phyloP scores from a whole-genome alignment of 1,284 basidiomycete species.

The Sporisorium scitamineum region DNA sequence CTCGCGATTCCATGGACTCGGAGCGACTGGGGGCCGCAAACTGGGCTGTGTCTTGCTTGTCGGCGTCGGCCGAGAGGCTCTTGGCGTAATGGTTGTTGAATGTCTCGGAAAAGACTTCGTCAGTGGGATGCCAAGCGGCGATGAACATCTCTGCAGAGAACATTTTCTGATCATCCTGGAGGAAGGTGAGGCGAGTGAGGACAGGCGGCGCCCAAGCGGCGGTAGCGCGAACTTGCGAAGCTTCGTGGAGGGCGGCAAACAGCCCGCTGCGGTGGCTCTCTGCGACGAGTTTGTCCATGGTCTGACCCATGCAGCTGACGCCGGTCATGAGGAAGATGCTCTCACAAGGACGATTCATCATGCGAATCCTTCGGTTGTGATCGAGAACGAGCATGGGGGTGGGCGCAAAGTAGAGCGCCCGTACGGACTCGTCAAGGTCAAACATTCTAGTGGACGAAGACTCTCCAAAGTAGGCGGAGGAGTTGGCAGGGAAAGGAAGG shows the following conservation, averaged over 20 bases:
- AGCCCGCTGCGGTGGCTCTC: constrained; percentile 27
- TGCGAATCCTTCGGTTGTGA: constrained; percentile 54
- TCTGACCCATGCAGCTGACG: constrained; percentile 54
- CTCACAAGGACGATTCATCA: constrained; percentile 64
- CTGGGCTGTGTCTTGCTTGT: constrained; percentile 14
- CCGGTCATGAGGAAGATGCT: constrained; percentile 52
- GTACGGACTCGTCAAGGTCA: constrained; percentile 64
- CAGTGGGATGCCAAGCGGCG: constrained; percentile 63
- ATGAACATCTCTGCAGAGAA: constrained; percentile 56
- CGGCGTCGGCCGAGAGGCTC: constrained; percentile 13
- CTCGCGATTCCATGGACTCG: constrained; percentile 26
- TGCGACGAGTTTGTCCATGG: constrained; percentile 52
- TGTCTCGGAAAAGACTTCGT: constrained; percentile 57
- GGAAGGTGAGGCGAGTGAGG: constrained; percentile 54
- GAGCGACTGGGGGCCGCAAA: constrained; percentile 6
- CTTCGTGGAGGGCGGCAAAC: constrained; percentile 54
- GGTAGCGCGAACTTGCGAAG: constrained; percentile 35
- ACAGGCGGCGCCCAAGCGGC: constrained; percentile 51
- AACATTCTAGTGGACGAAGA: constrained; percentile 54
- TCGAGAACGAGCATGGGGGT: constrained; percentile 62
- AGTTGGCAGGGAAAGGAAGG: constrained; percentile 32
- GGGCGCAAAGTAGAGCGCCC: constrained; percentile 65
- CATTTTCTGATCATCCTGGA: constrained; percentile 48
- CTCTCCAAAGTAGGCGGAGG: constrained; percentile 28
- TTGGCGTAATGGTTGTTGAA: constrained; percentile 44